phyloP scores from a whole-genome alignment of 257 asterid species.

The Solanum pimpinellifolium region DNA sequence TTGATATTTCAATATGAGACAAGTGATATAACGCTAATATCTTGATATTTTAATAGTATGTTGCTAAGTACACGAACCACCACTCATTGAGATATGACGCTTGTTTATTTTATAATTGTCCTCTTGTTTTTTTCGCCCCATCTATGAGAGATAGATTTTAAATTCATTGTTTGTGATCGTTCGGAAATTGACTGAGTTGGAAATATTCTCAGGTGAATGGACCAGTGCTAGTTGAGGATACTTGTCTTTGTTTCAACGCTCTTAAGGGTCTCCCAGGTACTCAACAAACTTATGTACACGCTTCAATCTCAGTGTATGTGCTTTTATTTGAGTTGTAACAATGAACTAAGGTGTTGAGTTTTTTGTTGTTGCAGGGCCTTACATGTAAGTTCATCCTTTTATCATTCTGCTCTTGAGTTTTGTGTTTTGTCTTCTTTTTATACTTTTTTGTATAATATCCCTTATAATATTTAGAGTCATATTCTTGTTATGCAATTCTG shows the following conservation, averaged over 20 bases:
- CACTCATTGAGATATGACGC: not conserved
- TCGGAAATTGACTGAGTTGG: not conserved
- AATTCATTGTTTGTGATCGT: not conserved
- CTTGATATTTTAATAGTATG: not conserved
- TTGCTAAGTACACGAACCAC: not conserved
- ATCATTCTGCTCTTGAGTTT: conserved; percentile 14
- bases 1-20: not conserved
- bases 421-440: not conserved
- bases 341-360: not conserved
- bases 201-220: conserved; percentile 56
- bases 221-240: conserved; percentile 97
- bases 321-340: not conserved
- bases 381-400: conserved; percentile 59
- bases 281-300: not conserved
- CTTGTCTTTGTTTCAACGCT: conserved; percentile 94
- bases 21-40: not conserved
- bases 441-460: not conserved
- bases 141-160: not conserved
- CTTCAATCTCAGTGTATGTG: not conserved
- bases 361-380: conserved; percentile 63
- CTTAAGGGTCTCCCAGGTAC: conserved; percentile 93
- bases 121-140: not conserved
- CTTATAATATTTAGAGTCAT: not conserved
- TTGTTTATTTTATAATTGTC: not conserved
- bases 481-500: not conserved